Conservation (phyloP, 148 eudicot genomes). For the Drosera capensis region DNA sequence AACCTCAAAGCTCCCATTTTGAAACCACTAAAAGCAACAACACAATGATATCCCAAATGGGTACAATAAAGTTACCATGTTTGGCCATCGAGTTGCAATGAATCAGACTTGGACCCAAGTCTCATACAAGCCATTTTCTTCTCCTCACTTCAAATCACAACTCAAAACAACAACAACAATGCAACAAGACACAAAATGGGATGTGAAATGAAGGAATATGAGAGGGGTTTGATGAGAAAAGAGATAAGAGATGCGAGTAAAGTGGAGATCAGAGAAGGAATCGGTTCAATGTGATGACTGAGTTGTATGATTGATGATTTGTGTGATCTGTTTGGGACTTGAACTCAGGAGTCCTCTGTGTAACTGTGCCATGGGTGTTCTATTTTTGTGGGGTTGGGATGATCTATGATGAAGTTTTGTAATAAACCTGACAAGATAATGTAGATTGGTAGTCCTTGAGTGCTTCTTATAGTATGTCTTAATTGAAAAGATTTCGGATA, state of each 20-base stretch:
- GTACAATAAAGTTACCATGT: constrained; percentile 45
- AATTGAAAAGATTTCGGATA: no score
- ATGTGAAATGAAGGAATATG: not conserved
- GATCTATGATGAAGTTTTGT: no score
- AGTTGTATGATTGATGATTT: not conserved
- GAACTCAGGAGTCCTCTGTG: not conserved
- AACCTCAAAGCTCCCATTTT: not conserved
- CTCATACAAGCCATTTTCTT: constrained; percentile 43
- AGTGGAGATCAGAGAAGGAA: not conserved
- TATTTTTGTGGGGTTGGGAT: no score
- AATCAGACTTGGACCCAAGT: constrained; percentile 58
- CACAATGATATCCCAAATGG: not conserved
- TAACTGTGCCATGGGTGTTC: no score
- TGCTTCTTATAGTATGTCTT: no score
- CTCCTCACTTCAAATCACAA: not conserved
- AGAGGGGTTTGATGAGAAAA: not conserved
- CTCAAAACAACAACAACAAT: not conserved
- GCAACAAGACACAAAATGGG: not conserved
- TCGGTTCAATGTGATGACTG: not conserved
- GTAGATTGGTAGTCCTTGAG: no score
- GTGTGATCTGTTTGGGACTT: not conserved
- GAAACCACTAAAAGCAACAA: not conserved
- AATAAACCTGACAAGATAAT: no score
- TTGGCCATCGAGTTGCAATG: constrained; percentile 49
- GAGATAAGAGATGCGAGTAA: not conserved